Evolutionary conservation across 371 early-diverging fungal species (phyloP).

Genomic region (Mucor velutinosus): DNA sequence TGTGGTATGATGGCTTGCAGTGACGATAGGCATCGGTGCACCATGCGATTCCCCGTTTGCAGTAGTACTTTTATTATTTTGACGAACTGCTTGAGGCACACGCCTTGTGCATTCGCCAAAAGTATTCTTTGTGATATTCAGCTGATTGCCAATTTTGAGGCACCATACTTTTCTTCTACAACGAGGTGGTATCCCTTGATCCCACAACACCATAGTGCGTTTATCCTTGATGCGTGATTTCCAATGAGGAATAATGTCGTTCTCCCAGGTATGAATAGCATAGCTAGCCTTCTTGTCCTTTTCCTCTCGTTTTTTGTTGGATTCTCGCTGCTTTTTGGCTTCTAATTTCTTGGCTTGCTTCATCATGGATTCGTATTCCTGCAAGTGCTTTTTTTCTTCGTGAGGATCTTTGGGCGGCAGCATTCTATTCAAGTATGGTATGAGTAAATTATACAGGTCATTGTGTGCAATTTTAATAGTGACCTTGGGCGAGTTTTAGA

Average conservation of each 20-base stretch:
- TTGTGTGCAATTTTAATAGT: slow-evolving; percentile 5
- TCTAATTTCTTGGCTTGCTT: slow-evolving; percentile 49
- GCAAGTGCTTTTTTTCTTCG: slow-evolving; percentile 54
- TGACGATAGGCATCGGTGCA: background rate
- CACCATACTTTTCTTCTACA: slow-evolving; percentile 50
- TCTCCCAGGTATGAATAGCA: slow-evolving; percentile 44
- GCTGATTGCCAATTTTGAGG: slow-evolving; percentile 43
- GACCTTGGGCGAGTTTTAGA: slow-evolving; percentile 56
- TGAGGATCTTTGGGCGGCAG: slow-evolving; percentile 52
- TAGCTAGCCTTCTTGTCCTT: slow-evolving; percentile 29
- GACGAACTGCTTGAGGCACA: slow-evolving; percentile 13
- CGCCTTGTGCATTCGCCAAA: slow-evolving; percentile 21
- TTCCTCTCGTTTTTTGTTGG: slow-evolving; percentile 26
- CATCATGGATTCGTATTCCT: slow-evolving; percentile 55
- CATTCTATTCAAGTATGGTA: slow-evolving; percentile 22
- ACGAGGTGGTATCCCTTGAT: slow-evolving; percentile 50
- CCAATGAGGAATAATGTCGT: slow-evolving; percentile 50
- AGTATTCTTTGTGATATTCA: slow-evolving; percentile 34
- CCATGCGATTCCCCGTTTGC: background rate
- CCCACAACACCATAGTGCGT: slow-evolving; percentile 40
- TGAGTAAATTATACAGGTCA: background rate
- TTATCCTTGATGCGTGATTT: slow-evolving; percentile 33
- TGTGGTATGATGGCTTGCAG: background rate
- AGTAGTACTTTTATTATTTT: background rate
- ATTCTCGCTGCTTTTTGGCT: slow-evolving; percentile 41